Conservation (phyloP, 2,329 filamentous ascomycete species). For the Phaeophleospora eucalypticola region DNA sequence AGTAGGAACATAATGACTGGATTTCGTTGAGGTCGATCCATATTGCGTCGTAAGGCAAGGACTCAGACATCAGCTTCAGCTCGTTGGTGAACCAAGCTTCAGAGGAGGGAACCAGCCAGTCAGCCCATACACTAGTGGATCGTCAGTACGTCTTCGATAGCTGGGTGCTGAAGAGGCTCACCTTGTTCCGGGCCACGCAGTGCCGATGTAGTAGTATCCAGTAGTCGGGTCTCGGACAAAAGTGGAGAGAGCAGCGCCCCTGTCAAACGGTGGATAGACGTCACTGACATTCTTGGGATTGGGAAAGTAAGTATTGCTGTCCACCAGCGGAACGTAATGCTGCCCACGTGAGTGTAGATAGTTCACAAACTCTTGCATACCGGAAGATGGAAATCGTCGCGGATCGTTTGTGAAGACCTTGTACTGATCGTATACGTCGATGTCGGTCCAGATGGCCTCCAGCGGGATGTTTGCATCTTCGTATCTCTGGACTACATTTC, state of each 20-base stretch:
- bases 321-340: constrained; percentile 55
- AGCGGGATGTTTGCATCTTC: constrained; percentile 47
- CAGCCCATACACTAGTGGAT: constrained; percentile 16
- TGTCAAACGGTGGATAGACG: constrained; percentile 48
- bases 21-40: constrained; percentile 28
- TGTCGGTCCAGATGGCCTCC: constrained; percentile 37
- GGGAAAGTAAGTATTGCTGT: constrained; percentile 62
- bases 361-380: constrained; percentile 47
- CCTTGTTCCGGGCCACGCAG: constrained; percentile 18
- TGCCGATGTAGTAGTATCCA: constrained; percentile 36
- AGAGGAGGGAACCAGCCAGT: constrained; percentile 21
- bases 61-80: constrained; percentile 13
- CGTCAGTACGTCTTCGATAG: background rate
- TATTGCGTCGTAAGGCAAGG: constrained; percentile 22
- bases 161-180: background rate
- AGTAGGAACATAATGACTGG: constrained; percentile 20
- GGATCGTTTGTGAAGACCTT: constrained; percentile 54
- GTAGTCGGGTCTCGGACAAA: constrained; percentile 55
- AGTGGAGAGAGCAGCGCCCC: constrained; percentile 47
- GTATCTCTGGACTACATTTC: constrained; percentile 53
- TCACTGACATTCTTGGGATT: constrained; percentile 60
- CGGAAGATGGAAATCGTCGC: constrained; percentile 43
- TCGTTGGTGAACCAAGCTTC: constrained; percentile 25
- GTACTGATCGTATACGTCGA: constrained; percentile 38
- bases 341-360: constrained; percentile 49